Evolutionary conservation across 805 yeast species (phyloP), one percentile per base, ranked within the genome.

Genomic region (Kuraishia hungarica): DNA sequence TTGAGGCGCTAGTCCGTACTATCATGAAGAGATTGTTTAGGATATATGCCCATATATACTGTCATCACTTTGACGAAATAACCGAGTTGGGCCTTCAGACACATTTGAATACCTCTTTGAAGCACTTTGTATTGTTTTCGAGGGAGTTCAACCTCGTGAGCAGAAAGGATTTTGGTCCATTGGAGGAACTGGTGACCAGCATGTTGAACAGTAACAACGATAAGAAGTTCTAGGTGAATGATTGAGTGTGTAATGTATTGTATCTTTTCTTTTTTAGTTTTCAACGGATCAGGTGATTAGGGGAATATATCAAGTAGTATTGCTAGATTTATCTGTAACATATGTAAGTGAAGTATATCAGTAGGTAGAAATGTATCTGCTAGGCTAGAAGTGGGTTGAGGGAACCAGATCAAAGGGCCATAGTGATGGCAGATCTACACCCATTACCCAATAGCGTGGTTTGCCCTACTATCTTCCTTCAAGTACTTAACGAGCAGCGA

Each of bases 31-130:
- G 99, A 61, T 75, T 94, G 53, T 94, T 92, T 71, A 80, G 99
- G 67, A 91, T 94, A 2, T 94, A 94, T 66, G 98, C 99, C 1
- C 99, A 94, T 71, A 89, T 94, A 50, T 94, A 94, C 70, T 94
- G 99, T 66, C 98, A 94, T 66, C 99, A 94, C 69, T 93, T 94
- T 70, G 97, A 91, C 67, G 97, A 93, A 70, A 88, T 94, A 56
- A 82, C 91, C 48, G 98, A 92, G 67, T 76, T 94, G 61, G 97
- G 97, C 1, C 74, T 93, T 62, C 97, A 92, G 68, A 87, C 96
- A 13, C 96, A 93, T 63, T 77, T 93, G 61, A 94, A 94, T 67
- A 93, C 99, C 5, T 87, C 96, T 64, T 82, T 93, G 64, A 94
- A 96, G 72, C 99, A 93, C 68, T 94, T 91, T 66, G 90, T 91